phyloP scores from a whole-genome alignment of 2,329 filamentous ascomycete species.

The Diaporthe sp. region DNA sequence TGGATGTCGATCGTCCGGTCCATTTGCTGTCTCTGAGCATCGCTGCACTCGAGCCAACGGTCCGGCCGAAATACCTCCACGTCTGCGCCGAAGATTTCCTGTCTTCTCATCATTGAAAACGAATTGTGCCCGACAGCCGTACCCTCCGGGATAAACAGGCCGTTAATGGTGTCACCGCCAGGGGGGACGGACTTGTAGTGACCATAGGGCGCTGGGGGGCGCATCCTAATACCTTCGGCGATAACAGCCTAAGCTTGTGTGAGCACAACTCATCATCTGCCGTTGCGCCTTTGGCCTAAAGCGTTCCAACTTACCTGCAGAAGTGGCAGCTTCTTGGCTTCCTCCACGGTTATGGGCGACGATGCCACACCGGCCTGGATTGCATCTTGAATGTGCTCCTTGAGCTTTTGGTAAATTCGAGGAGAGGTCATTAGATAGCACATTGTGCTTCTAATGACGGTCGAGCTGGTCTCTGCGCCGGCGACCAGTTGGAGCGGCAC shows the following conservation, averaged over 20 bases:
- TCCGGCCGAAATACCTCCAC: conserved; percentile 72
- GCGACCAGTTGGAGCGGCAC: conserved; percentile 52
- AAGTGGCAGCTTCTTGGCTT: conserved; percentile 49
- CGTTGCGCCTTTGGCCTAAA: background rate
- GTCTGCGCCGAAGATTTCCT: conserved; percentile 59
- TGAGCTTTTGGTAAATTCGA: conserved; percentile 38
- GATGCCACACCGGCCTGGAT: conserved; percentile 15
- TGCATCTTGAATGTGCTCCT: conserved; percentile 39
- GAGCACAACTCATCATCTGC: background rate
- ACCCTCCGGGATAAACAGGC: conserved; percentile 22
- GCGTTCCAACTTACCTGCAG: conserved; percentile 43
- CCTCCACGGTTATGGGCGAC: conserved; percentile 42
- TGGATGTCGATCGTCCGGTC: conserved; percentile 53
- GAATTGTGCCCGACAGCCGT: conserved; percentile 33
- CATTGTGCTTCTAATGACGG: conserved; percentile 59
- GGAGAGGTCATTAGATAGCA: conserved; percentile 42
- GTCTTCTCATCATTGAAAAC: conserved; percentile 18
- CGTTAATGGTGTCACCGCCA: conserved; percentile 21
- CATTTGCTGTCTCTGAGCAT: conserved; percentile 49
- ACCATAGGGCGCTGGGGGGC: conserved; percentile 48
- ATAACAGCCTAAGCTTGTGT: conserved; percentile 46
- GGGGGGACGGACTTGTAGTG: conserved; percentile 41
- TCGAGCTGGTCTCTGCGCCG: conserved; percentile 66
- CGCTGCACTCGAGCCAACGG: conserved; percentile 67
- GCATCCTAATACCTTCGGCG: conserved; percentile 55